Percentiles rank a stretch among this genome's conserved stretches.
phyloP scores from a whole-genome alignment of 1,284 basidiomycete species.

The Polyporus tsugae region DNA sequence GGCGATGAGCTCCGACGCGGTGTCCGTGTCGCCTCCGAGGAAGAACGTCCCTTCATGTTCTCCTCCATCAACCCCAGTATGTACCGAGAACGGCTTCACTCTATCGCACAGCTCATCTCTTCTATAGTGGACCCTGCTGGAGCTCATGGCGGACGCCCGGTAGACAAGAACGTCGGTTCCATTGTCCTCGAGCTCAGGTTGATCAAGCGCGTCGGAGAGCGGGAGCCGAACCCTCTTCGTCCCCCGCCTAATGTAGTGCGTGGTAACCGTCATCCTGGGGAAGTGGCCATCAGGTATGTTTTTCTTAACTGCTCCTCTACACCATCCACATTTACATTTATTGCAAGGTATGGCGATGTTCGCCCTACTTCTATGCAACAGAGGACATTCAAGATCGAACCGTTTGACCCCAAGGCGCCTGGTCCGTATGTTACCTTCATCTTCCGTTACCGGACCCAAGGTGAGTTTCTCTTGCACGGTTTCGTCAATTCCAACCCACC shows the following conservation, averaged over 20 bases:
- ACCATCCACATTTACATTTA: constrained; percentile 12
- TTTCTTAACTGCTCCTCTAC: neutral
- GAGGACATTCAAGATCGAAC: constrained; percentile 59
- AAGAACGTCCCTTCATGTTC: constrained; percentile 66
- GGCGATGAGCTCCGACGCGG: constrained; percentile 53
- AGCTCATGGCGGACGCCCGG: neutral
- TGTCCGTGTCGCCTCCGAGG: constrained; percentile 35
- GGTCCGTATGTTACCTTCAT: constrained; percentile 65
- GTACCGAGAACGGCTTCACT: constrained; percentile 5
- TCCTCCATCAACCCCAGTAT: constrained; percentile 47
- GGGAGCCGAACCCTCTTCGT: constrained; percentile 31
- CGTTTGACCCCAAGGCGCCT: constrained; percentile 48
- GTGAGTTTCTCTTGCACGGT: constrained; percentile 40
- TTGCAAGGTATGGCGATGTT: constrained; percentile 26
- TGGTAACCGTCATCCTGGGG: constrained; percentile 32
- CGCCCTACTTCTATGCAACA: constrained; percentile 14
- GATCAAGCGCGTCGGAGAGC: constrained; percentile 46
- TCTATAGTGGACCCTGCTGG: neutral
- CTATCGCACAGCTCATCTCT: neutral
- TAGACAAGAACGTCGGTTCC: constrained; percentile 54
- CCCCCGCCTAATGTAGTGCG: constrained; percentile 30
- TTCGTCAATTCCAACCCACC: neutral
- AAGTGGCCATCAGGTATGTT: constrained; percentile 30
- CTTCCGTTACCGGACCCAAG: constrained; percentile 61
- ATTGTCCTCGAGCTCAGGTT: constrained; percentile 64